Evolutionary conservation across 306 rosid species (phyloP).

Genomic region (Lupinus albus): DNA sequence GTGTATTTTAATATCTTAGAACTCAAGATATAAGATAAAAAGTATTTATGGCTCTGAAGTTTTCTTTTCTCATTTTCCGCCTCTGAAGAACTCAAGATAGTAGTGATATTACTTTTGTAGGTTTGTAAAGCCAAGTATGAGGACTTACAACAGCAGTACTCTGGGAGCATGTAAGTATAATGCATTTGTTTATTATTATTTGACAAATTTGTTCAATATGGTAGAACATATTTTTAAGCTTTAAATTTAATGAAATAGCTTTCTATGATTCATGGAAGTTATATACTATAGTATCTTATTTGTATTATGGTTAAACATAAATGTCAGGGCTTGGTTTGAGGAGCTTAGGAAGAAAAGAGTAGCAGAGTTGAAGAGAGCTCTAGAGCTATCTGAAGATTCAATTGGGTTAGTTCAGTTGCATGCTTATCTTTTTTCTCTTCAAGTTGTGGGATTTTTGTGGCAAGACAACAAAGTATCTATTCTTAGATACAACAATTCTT

Average conservation of each 20-base stretch:
- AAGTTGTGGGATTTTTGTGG: slow-evolving; percentile 21
- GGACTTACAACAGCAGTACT: slow-evolving; percentile 60
- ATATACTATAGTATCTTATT: slow-evolving; percentile 27
- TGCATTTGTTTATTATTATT: background rate
- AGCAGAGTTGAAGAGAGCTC: slow-evolving; percentile 65
- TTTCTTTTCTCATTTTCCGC: no score
- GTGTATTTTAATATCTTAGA: no score
- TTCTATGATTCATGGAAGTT: slow-evolving; percentile 13
- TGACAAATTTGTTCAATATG: background rate
- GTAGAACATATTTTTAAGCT: background rate
- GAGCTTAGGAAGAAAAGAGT: slow-evolving; percentile 70
- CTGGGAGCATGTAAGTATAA: slow-evolving; percentile 64
- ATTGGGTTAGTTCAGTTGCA: slow-evolving; percentile 80
- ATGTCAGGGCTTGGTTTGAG: slow-evolving; percentile 76
- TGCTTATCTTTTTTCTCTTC: slow-evolving; percentile 26
- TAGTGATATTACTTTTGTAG: slow-evolving; percentile 47
- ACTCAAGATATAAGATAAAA: background rate
- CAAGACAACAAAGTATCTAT: slow-evolving; percentile 6
- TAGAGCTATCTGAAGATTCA: slow-evolving; percentile 67
- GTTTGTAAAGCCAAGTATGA: slow-evolving; percentile 75
- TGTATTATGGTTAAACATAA: slow-evolving; percentile 16
- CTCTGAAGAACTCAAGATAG: no score
- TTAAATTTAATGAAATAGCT: slow-evolving; percentile 11
- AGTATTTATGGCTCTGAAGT: no score
- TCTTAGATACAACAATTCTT: slow-evolving; percentile 1